These are phyloP conservation scores for Hypoxylon sp. DNA, from an alignment of 2,329 filamentous ascomycete species.

Conservation along the genomic window DNA sequence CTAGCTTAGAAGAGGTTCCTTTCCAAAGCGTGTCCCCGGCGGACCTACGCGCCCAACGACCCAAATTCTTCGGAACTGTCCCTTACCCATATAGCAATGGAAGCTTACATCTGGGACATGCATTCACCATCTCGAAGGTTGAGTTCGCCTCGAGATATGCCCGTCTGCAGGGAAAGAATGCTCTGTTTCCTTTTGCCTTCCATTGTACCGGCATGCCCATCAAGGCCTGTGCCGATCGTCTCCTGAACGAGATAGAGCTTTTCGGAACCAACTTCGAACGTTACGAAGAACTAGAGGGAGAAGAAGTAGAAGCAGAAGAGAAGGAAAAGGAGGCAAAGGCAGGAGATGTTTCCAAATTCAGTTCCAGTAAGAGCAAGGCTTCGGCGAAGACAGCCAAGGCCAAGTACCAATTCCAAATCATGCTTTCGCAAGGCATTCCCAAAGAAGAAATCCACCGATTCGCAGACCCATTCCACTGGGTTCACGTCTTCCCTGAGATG, in stretches of 20 bases:
- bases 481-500: slow-evolving; percentile 88
- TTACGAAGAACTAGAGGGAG: slow-evolving; percentile 72
- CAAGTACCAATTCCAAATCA: slow-evolving; percentile 93
- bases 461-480: slow-evolving; percentile 89
- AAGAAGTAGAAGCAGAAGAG: slow-evolving; percentile 54
- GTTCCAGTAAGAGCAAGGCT: slow-evolving; percentile 90
- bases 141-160: slow-evolving; percentile 90
- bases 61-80: slow-evolving; percentile 85
- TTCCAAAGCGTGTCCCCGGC: slow-evolving; percentile 75
- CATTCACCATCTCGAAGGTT: slow-evolving; percentile 90
- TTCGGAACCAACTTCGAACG: slow-evolving; percentile 88
- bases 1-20: slow-evolving; percentile 78
- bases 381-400: slow-evolving; percentile 88
- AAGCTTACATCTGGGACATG: slow-evolving; percentile 88
- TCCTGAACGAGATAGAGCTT: slow-evolving; percentile 85
- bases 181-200: slow-evolving; percentile 91
- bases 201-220: slow-evolving; percentile 98
- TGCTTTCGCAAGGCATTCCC: slow-evolving; percentile 89
- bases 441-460: slow-evolving; percentile 91
- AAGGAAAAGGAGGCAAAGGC: slow-evolving; percentile 71
- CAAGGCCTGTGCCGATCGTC: slow-evolving; percentile 96
- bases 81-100: slow-evolving; percentile 72
- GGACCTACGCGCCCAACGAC: slow-evolving; percentile 80
- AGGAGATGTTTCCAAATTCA: slow-evolving; percentile 90
- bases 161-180: slow-evolving; percentile 87